Base-by-base conservation (phyloP, 805 yeast genomes). In the Schwanniomyces polymorphus region DNA sequence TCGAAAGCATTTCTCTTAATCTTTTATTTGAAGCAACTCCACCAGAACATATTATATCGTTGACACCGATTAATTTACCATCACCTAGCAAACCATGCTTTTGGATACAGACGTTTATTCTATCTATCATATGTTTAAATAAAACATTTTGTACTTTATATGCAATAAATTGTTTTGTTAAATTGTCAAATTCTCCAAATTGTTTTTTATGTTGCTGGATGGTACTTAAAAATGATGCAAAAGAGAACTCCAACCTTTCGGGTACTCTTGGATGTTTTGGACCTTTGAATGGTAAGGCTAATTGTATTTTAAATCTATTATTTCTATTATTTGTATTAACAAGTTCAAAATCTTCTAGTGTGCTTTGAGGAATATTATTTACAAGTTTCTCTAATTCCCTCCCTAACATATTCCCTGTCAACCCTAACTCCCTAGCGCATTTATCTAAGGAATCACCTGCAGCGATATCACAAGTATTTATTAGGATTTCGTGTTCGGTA, bases 361-460 rank as follows among this genome's bases (percentile, higher is more conserved):
- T 59, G 17, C 64, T 65, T 1, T 51, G 54, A 7, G 67, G 64
- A 35, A 74, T 60, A 5, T 54, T 42, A 10, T 63, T 56, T 1
- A 84, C 76, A 52, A 80, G 81, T 10, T 48, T 51, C 55, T 92
- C 97, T 64, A 91, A 65, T 54, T 85, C 96, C 55, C 81, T 86
- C 1, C 97, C 99, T 38, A 91, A 76, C 90, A 91, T 88, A 50
- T 82, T 83, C 0, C 97, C 97, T 25, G 61, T 62, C 29, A 94
- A 61, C 0, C 97, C 97, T 40, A 94, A 57, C 52, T 82, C 88
- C 49, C 97, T 74, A 0, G 96, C 96, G 61, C 96, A 89, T 66
- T 92, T 92, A 64, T 94, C 99, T 18, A 94, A 65, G 0, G 97
- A 86, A 64, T 92, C 97, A 0, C 99, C 99, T 3, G 86, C 86